Conservation (phyloP, 257 asterid genomes). For the Penstemon newberryi region DNA sequence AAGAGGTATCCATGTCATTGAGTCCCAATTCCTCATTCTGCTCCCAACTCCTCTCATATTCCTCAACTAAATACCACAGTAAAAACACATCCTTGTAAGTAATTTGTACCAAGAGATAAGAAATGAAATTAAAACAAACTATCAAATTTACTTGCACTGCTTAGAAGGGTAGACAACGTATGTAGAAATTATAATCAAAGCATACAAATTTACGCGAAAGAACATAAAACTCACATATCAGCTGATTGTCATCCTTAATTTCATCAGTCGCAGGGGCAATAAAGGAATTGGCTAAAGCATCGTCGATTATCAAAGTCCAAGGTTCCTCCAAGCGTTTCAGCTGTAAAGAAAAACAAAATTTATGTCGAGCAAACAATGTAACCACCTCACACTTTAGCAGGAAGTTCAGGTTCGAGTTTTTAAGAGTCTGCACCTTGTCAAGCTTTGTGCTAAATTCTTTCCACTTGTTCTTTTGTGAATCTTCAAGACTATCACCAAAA, state of each 20-base stretch:
- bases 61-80: conserved; percentile 52
- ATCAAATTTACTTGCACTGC: no score
- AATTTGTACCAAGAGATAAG: no score
- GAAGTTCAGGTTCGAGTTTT: not conserved
- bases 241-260: conserved; percentile 61
- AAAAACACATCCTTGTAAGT: not conserved
- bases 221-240: conserved; percentile 52
- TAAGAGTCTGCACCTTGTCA: conserved; percentile 52
- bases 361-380: no score
- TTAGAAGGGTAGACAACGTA: no score
- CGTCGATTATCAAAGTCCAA: conserved; percentile 81
- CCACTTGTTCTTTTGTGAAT: conserved; percentile 67
- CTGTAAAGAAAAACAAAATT: no score
- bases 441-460: conserved; percentile 63
- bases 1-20: conserved; percentile 89
- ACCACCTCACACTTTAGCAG: no score
- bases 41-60: conserved; percentile 90
- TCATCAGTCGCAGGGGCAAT: conserved; percentile 82
- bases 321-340: conserved; percentile 48
- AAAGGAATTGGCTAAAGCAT: conserved; percentile 83
- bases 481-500: conserved; percentile 90
- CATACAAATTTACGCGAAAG: no score
- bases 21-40: conserved; percentile 96
- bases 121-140: no score
- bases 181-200: no score